These are phyloP conservation scores for Fraxinus platypoda DNA, from an alignment of 305 asterid species.

Conservation along the genomic window DNA sequence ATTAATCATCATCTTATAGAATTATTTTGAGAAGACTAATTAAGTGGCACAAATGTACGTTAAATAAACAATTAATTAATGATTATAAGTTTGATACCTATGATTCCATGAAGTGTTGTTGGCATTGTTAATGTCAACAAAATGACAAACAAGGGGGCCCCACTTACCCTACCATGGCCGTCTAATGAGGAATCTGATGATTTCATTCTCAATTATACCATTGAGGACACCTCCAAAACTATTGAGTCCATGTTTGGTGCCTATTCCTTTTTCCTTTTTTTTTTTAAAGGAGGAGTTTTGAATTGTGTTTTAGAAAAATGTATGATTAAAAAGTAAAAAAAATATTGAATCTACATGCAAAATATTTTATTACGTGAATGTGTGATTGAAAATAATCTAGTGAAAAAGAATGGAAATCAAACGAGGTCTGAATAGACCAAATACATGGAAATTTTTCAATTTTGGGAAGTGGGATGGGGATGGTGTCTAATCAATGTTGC, in stretches of 20 bases:
- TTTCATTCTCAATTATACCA: conserved; percentile 47
- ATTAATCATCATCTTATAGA: conserved; percentile 33
- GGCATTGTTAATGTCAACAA: conserved; percentile 42
- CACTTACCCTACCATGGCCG: conserved; percentile 47
- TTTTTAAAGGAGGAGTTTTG: too few relatives aligned
- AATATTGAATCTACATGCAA: too few relatives aligned
- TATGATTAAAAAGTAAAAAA: too few relatives aligned
- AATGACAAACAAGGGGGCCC: conserved; percentile 44
- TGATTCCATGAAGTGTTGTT: conserved; percentile 26
- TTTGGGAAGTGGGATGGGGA: neutral
- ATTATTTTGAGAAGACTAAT: neutral
- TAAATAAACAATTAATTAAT: neutral
- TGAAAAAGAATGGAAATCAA: too few relatives aligned
- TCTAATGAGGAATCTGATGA: conserved; percentile 71
- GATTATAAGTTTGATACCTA: conserved; percentile 33
- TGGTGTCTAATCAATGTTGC: neutral
- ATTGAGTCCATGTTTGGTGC: too few relatives aligned
- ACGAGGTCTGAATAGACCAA: neutral
- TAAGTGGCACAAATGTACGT: neutral
- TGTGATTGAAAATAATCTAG: too few relatives aligned
- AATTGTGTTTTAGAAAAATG: too few relatives aligned
- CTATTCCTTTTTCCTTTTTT: too few relatives aligned
- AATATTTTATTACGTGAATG: too few relatives aligned
- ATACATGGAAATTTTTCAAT: neutral
- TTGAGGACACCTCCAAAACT: neutral